Percentiles rank a stretch among this genome's conserved stretches.
phyloP scores from a whole-genome alignment of 192 early-diverging fungal genomes.

The Entomortierella chlamydospora region DNA sequence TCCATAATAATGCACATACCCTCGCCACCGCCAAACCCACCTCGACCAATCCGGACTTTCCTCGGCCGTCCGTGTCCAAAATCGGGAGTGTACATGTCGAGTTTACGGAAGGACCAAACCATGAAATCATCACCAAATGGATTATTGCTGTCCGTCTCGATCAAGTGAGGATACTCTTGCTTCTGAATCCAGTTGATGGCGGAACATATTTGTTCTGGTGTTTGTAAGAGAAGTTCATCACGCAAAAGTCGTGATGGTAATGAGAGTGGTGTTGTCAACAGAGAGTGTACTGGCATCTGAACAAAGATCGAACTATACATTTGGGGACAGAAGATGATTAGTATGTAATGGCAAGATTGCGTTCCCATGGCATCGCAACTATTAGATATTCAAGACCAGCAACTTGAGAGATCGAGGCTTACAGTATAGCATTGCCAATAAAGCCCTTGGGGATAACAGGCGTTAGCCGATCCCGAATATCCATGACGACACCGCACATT shows the following conservation, averaged over 20 bases:
- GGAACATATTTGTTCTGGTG: slow-evolving; percentile 37
- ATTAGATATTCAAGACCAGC: neutral
- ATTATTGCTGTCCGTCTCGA: slow-evolving; percentile 38
- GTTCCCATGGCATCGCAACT: neutral
- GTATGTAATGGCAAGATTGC: neutral
- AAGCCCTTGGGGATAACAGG: slow-evolving; percentile 35
- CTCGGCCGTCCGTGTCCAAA: slow-evolving; percentile 33
- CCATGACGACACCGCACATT: slow-evolving; percentile 51
- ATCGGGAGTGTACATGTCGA: slow-evolving; percentile 37
- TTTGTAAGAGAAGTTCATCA: slow-evolving; percentile 41
- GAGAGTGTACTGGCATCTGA: slow-evolving; percentile 51
- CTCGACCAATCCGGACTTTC: slow-evolving; percentile 43
- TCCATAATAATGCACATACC: slow-evolving; percentile 55
- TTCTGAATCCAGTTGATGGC: slow-evolving; percentile 45
- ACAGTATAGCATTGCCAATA: slow-evolving; percentile 51
- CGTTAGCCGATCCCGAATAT: slow-evolving; percentile 31
- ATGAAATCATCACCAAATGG: slow-evolving; percentile 49
- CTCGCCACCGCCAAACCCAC: slow-evolving; percentile 50
- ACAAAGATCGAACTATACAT: slow-evolving; percentile 40
- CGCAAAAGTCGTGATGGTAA: slow-evolving; percentile 42
- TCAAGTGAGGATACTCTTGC: slow-evolving; percentile 44
- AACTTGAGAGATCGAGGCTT: neutral
- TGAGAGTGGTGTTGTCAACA: slow-evolving; percentile 49
- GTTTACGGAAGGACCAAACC: slow-evolving; percentile 51
- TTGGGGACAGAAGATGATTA: neutral